These are phyloP conservation scores for Ceratobasidium sp. DNA, from an alignment of 1,284 basidiomycete species.

Conservation along the genomic window DNA sequence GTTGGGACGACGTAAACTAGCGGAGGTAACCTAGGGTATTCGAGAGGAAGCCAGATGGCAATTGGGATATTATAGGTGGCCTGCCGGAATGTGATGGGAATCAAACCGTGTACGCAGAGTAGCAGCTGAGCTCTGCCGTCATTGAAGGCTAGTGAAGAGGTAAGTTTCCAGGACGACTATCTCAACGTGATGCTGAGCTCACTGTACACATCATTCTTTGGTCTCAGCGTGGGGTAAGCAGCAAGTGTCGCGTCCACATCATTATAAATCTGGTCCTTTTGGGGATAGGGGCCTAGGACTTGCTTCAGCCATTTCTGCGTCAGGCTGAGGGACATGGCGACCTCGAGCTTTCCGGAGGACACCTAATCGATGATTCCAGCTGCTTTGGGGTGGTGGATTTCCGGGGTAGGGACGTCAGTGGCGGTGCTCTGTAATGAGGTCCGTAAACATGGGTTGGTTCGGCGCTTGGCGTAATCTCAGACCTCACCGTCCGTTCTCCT, in stretches of 20 bases:
- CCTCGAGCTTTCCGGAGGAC: not conserved
- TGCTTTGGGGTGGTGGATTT: not conserved
- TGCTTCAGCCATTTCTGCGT: conserved; percentile 75
- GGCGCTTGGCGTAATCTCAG: not conserved
- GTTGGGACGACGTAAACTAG: conserved; percentile 96
- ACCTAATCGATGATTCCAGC: not conserved
- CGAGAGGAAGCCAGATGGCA: conserved; percentile 82
- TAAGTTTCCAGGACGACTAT: not conserved
- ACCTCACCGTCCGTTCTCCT: not conserved
- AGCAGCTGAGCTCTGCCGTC: conserved; percentile 91
- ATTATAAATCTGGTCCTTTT: conserved; percentile 61
- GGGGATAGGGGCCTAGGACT: conserved; percentile 67
- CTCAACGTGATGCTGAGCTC: conserved; percentile 49
- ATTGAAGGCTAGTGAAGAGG: conserved; percentile 71
- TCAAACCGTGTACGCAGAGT: conserved; percentile 85
- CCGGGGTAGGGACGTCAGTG: not conserved
- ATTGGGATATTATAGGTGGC: conserved; percentile 93
- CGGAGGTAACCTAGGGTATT: conserved; percentile 81
- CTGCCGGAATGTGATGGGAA: conserved; percentile 81
- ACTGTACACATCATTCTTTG: conserved; percentile 95
- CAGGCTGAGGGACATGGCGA: conserved; percentile 47
- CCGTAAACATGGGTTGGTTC: conserved; percentile 1
- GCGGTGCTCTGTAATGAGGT: not conserved
- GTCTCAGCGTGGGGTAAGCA: conserved; percentile 69
- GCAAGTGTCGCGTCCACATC: conserved; percentile 72